Evolutionary conservation across 2,329 filamentous ascomycete species (phyloP).

Genomic region (Gnomoniopsis sp.): DNA sequence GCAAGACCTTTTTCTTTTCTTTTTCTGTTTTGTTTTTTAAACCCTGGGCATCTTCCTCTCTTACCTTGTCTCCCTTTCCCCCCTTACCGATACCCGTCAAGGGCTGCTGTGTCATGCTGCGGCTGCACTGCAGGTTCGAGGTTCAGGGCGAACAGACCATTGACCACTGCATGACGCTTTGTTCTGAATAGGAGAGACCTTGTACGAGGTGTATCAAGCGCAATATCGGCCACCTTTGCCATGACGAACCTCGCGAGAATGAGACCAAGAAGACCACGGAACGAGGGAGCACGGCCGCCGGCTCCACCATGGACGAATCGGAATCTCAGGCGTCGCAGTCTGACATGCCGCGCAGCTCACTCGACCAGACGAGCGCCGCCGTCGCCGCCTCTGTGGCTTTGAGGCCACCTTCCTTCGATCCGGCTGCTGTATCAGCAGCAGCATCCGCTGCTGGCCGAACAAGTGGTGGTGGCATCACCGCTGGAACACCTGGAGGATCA

Average conservation of each 20-base stretch:
- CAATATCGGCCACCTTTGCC: constrained; percentile 97
- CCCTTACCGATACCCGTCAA: constrained; percentile 24
- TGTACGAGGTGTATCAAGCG: constrained; percentile 98
- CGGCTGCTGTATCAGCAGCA: constrained; percentile 27
- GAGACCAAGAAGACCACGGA: constrained; percentile 65
- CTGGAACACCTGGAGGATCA: constrained; percentile 28
- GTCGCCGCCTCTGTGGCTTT: constrained; percentile 46
- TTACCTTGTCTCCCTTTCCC: constrained; percentile 15
- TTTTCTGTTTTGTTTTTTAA: constrained; percentile 20
- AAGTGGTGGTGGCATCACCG: constrained; percentile 14
- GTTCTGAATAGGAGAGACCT: constrained; percentile 71
- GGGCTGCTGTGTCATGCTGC: constrained; percentile 17
- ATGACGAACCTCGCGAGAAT: constrained; percentile 91
- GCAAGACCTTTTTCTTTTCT: constrained; percentile 38
- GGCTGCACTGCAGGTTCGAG: constrained; percentile 20
- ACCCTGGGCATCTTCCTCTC: constrained; percentile 15
- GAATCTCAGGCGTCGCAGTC: constrained; percentile 45
- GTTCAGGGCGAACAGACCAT: constrained; percentile 30
- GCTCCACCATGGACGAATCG: constrained; percentile 59
- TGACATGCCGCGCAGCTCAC: constrained; percentile 52
- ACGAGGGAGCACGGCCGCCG: constrained; percentile 52
- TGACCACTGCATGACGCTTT: constrained; percentile 26
- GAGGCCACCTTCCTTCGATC: constrained; percentile 47
- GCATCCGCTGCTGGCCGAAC: constrained; percentile 3
- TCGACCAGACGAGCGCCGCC: constrained; percentile 39